Conservation (phyloP, 192 early-diverging fungal species). For the Backusella morwellensis region DNA sequence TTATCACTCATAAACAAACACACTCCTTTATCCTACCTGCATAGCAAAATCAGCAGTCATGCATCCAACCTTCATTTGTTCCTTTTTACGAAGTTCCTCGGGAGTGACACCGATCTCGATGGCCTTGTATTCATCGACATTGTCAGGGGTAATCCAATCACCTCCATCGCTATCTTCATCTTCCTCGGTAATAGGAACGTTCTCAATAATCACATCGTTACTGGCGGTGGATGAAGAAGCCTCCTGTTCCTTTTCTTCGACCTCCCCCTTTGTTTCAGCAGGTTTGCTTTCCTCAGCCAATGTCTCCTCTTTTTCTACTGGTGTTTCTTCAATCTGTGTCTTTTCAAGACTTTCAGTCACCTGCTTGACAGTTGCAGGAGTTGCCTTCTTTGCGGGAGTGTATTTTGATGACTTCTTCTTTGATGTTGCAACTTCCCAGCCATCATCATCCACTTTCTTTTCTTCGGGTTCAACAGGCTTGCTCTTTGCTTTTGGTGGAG, state of each 20-base stretch:
- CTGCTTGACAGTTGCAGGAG: conserved; percentile 21
- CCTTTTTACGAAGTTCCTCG: conserved; percentile 30
- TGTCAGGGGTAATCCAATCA: conserved; percentile 93
- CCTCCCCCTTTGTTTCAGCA: not conserved
- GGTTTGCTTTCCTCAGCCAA: not conserved
- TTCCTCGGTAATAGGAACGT: conserved; percentile 26
- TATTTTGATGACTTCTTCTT: not conserved
- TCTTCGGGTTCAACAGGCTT: conserved; percentile 20
- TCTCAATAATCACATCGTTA: not conserved
- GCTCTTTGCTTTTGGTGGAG: conserved; percentile 17
- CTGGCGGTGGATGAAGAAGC: not conserved
- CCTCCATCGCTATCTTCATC: conserved; percentile 60
- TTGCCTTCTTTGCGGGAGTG: not conserved
- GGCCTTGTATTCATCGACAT: conserved; percentile 72
- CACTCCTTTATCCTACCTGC: conserved; percentile 52
- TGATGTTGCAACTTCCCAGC: conserved; percentile 43
- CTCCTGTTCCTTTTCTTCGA: not conserved
- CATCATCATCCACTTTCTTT: conserved; percentile 39
- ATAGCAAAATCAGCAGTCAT: conserved; percentile 93
- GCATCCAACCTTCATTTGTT: conserved; percentile 76
- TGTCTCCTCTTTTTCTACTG: not conserved
- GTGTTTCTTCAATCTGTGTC: conserved; percentile 4
- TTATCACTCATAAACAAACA: not conserved
- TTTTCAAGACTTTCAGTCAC: conserved; percentile 33
- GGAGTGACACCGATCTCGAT: conserved; percentile 51